phyloP scores from a whole-genome alignment of 2,329 filamentous ascomycete genomes.

The Neurospora sp. region DNA sequence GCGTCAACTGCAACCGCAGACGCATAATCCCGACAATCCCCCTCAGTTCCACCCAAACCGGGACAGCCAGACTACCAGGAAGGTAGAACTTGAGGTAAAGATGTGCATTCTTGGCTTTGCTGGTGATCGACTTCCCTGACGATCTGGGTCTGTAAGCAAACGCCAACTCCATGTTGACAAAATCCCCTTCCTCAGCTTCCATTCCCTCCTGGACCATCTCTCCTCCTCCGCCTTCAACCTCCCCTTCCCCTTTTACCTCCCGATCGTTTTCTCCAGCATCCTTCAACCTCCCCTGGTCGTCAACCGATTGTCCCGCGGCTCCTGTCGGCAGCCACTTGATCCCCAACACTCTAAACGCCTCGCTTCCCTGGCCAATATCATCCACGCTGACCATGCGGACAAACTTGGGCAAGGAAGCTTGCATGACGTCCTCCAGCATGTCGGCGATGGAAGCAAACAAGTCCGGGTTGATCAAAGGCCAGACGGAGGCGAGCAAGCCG shows the following conservation, averaged over 20 bases:
- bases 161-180: slow-evolving; percentile 66
- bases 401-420: slow-evolving; percentile 58
- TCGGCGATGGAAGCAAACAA: slow-evolving; percentile 60
- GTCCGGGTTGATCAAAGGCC: slow-evolving; percentile 68
- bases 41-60: slow-evolving; percentile 66
- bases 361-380: slow-evolving; percentile 65
- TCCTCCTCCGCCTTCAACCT: slow-evolving; percentile 16
- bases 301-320: slow-evolving; percentile 53
- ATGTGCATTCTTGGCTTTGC: slow-evolving; percentile 62
- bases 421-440: slow-evolving; percentile 71
- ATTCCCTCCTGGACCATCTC: slow-evolving; percentile 44
- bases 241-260: slow-evolving; percentile 30
- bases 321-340: slow-evolving; percentile 63
- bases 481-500: slow-evolving; percentile 54
- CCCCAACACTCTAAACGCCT: slow-evolving; percentile 59
- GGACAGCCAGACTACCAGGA: slow-evolving; percentile 39
- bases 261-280: slow-evolving; percentile 36
- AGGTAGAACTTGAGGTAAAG: slow-evolving; percentile 64
- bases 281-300: slow-evolving; percentile 47
- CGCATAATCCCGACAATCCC: slow-evolving; percentile 63
- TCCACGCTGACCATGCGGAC: slow-evolving; percentile 68
- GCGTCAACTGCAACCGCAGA: slow-evolving; percentile 60
- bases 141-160: slow-evolving; percentile 61
- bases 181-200: slow-evolving; percentile 69
- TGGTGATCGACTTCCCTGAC: slow-evolving; percentile 46